A percentile compares a stretch with the other conserved stretches of the same genome.
Evolutionary conservation across 306 rosid species (phyloP).

Genomic region (Mucuna pruriens): DNA sequence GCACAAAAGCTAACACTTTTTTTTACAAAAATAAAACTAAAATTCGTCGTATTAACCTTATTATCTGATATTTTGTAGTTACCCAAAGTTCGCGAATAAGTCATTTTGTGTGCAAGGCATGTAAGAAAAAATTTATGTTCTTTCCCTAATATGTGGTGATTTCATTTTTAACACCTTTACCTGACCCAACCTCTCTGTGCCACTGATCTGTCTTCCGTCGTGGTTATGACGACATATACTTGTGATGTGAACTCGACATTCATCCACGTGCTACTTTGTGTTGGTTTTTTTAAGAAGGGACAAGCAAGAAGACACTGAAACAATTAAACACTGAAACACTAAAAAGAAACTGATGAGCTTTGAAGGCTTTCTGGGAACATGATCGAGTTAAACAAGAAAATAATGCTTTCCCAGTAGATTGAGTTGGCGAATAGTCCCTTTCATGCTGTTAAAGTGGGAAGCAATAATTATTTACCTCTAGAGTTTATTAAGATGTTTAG

Average conservation of each 20-base stretch:
- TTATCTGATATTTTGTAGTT: neutral
- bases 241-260: conserved; percentile 3
- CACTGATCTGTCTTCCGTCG: neutral
- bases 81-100: neutral
- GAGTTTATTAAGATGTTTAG: neutral
- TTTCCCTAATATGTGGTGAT: neutral
- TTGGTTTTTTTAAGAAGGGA: conserved; percentile 4
- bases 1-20: no score
- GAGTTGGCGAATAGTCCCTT: conserved; percentile 11
- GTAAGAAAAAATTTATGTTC: no score
- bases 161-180: neutral
- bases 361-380: conserved; percentile 31
- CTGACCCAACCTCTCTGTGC: neutral
- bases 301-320: conserved; percentile 29
- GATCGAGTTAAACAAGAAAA: conserved; percentile 4
- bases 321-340: conserved; percentile 14
- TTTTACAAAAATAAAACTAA: neutral
- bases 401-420: neutral
- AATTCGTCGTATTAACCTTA: neutral
- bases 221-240: conserved; percentile 4
- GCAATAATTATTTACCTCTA: neutral
- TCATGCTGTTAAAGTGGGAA: conserved; percentile 25
- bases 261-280: conserved; percentile 20
- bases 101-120: neutral
- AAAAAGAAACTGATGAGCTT: conserved; percentile 1